Evolutionary conservation across 495 filamentous ascomycete genomes (phyloP), one percentile per base, ranked within the genome.

Genomic region (Penicillium herquei): DNA sequence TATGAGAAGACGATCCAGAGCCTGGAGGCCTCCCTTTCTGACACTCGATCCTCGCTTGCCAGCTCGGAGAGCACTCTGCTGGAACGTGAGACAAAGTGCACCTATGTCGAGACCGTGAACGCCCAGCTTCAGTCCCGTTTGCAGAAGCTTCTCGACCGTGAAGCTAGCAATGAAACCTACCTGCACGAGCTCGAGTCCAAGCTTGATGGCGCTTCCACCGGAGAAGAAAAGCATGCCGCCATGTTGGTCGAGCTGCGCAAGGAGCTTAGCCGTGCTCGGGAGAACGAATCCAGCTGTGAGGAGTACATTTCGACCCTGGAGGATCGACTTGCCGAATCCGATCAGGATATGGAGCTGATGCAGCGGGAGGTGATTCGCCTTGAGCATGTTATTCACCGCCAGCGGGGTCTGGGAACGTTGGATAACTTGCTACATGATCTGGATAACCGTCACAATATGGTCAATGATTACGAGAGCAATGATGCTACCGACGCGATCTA

Each of bases 1-100:
- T 99, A 99, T 68, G 94, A 99, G 63, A 97, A 96, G 81, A 99
- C 94, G 0, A 98, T 99, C 55, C 91, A 97, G 67, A 88, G 81
- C 60, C 82, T 99, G 26, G 95, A 99, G 74, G 84, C 90, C 39
- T 95, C 92, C 0, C 83, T 99, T 12, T 91, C 95, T 1, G 94
- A 85, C 64, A 98, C 95, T 7, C 83, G 95, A 42, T 79, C 88
- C 43, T 90, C 90, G 10, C 78, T 99, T 33, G 86, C 95, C 12
- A 85, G 72, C 61, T 91, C 86, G 0, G 94, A 99, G 68, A 91
- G 90, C 55, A 86, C 75, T 26, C 76, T 99, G 21, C 76, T 97
- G 4, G 94, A 99, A 68, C 95, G 90, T 64, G 94, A 99, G 70
- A 92, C 90, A 10, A 93, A 89, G 56, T 91, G 90, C 63, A 90